phyloP scores from a whole-genome alignment of 495 filamentous ascomycete species.

The Penicillium soppii region DNA sequence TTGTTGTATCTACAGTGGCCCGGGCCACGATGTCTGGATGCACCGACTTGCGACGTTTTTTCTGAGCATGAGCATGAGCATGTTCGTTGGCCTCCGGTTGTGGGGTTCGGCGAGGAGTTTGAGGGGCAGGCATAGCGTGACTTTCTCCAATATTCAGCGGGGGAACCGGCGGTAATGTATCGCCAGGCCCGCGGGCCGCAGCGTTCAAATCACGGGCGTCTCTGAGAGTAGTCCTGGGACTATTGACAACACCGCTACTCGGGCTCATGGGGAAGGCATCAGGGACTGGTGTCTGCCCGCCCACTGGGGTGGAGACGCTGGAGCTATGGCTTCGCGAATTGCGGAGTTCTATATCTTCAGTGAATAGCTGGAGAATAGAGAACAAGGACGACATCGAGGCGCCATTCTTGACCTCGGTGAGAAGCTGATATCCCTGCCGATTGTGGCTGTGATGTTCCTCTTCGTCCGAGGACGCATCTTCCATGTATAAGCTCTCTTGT shows the following conservation, averaged over 20 bases:
- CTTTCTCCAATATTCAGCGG: slow-evolving; percentile 68
- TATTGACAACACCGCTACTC: slow-evolving; percentile 33
- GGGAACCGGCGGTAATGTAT: slow-evolving; percentile 58
- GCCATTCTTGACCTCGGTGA: slow-evolving; percentile 97
- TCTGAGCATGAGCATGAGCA: background rate
- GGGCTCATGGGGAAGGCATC: slow-evolving; percentile 49
- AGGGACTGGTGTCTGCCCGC: slow-evolving; percentile 34
- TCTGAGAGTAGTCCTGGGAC: slow-evolving; percentile 27
- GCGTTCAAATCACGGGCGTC: slow-evolving; percentile 18
- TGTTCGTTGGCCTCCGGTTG: slow-evolving; percentile 1
- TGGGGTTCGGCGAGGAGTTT: slow-evolving; percentile 18
- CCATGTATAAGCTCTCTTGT: slow-evolving; percentile 22
- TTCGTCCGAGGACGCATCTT: slow-evolving; percentile 58
- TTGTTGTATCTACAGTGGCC: slow-evolving; percentile 96
- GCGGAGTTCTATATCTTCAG: slow-evolving; percentile 84
- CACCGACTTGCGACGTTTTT: slow-evolving; percentile 65
- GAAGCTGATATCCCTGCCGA: slow-evolving; percentile 81
- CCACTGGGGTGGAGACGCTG: slow-evolving; percentile 38
- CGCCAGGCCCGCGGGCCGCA: slow-evolving; percentile 19
- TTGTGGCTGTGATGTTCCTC: slow-evolving; percentile 58
- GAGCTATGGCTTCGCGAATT: slow-evolving; percentile 49
- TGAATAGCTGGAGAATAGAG: slow-evolving; percentile 94
- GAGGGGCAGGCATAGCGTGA: slow-evolving; percentile 19
- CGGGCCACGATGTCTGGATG: slow-evolving; percentile 96
- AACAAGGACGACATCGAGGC: slow-evolving; percentile 98